phyloP scores from a whole-genome alignment of 176 grass and related monocot genomes.

The Phoenix roebelenii region DNA sequence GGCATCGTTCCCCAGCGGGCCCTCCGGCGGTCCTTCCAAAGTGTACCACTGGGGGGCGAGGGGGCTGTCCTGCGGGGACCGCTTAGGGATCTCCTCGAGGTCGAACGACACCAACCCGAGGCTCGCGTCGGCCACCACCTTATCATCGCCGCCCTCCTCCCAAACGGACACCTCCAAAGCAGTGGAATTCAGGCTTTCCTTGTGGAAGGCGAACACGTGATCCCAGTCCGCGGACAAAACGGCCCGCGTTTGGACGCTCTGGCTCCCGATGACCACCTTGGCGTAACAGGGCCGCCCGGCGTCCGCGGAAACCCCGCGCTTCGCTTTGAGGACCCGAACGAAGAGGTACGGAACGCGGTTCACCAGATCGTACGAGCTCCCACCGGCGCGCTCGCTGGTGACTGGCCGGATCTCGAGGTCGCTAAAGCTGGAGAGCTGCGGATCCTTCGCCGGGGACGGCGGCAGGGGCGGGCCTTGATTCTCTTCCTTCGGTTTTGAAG shows the following conservation, averaged over 20 bases:
- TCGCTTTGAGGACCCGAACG: slow-evolving; percentile 88
- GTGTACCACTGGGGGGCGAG: slow-evolving; percentile 98
- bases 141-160: slow-evolving; percentile 32
- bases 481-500: slow-evolving; percentile 33
- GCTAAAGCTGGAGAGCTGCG: slow-evolving; percentile 30
- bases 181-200: slow-evolving; percentile 68
- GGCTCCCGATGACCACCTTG: slow-evolving; percentile 63
- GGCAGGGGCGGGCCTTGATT: slow-evolving; percentile 21
- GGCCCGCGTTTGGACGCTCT: slow-evolving; percentile 56
- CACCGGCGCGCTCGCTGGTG: slow-evolving; percentile 36
- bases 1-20: slow-evolving; percentile 39
- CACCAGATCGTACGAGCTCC: slow-evolving; percentile 66
- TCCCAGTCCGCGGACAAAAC: slow-evolving; percentile 61
- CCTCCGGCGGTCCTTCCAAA: slow-evolving; percentile 44
- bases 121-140: slow-evolving; percentile 26
- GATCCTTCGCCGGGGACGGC: slow-evolving; percentile 51
- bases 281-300: slow-evolving; percentile 35
- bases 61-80: slow-evolving; percentile 75
- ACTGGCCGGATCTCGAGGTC: slow-evolving; percentile 67
- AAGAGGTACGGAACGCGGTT: slow-evolving; percentile 81
- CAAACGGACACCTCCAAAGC: slow-evolving; percentile 67
- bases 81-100: slow-evolving; percentile 73
- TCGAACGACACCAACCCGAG: slow-evolving; percentile 76
- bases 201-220: slow-evolving; percentile 94
- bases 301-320: slow-evolving; percentile 27